These are phyloP conservation scores for Aspergillus pseudoviridinutans DNA, from an alignment of 2,329 filamentous ascomycete species.

Conservation along the genomic window DNA sequence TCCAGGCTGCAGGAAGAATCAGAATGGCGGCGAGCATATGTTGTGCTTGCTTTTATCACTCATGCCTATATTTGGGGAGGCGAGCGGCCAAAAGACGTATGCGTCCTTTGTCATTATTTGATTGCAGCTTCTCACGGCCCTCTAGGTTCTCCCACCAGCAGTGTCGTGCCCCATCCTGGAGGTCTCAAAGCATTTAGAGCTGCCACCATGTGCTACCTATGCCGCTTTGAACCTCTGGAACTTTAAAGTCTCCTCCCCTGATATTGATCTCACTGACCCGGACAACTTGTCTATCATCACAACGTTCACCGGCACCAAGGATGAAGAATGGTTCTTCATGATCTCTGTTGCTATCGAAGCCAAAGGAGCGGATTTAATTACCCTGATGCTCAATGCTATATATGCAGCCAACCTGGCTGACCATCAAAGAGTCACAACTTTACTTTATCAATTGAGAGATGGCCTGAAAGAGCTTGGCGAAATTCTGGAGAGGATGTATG, in stretches of 20 bases:
- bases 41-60: slow-evolving; percentile 68
- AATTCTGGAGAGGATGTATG: slow-evolving; percentile 45
- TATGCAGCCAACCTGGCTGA: slow-evolving; percentile 36
- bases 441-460: slow-evolving; percentile 30
- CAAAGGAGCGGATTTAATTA: slow-evolving; percentile 40
- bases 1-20: slow-evolving; percentile 69
- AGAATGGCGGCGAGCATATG: slow-evolving; percentile 84
- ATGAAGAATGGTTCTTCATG: slow-evolving; percentile 41
- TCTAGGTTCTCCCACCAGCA: slow-evolving; percentile 33
- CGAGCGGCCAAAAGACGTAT: slow-evolving; percentile 63
- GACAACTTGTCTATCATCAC: slow-evolving; percentile 18
- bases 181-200: slow-evolving; percentile 33
- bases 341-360: slow-evolving; percentile 48
- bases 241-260: slow-evolving; percentile 20
- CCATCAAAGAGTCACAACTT: slow-evolving; percentile 1
- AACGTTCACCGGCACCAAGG: slow-evolving; percentile 22
- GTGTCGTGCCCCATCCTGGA: slow-evolving; percentile 35
- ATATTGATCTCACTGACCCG: slow-evolving; percentile 26
- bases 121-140: neutral
- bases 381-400: slow-evolving; percentile 40
- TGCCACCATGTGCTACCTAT: slow-evolving; percentile 43
- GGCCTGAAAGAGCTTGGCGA: slow-evolving; percentile 34
- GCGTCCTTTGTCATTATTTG: neutral
- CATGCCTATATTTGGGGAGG: slow-evolving; percentile 86
- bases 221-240: slow-evolving; percentile 41